Evolutionary conservation across 352 stramenopile genomes (phyloP).

Genomic region (Phytopythium vexans): DNA sequence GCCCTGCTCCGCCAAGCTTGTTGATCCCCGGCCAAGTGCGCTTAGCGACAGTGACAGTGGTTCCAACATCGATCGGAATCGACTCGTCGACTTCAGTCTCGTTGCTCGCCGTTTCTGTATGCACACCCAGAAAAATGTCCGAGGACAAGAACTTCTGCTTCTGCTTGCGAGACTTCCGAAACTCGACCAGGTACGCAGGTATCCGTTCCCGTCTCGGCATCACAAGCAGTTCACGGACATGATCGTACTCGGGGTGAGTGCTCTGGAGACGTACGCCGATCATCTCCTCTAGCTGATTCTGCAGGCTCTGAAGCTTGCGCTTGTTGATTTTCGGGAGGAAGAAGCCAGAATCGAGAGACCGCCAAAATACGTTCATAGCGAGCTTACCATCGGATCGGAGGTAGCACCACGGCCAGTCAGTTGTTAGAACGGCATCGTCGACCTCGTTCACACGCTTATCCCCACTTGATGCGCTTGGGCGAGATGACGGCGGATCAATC

Average conservation of each 20-base stretch:
- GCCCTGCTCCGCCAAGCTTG: conserved; percentile 73
- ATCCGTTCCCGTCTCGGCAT: conserved; percentile 44
- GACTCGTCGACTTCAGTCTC: conserved; percentile 40
- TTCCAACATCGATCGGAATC: conserved; percentile 43
- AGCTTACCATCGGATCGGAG: conserved; percentile 80
- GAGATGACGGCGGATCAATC: no score
- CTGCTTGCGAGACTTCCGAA: conserved; percentile 43
- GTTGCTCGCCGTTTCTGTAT: conserved; percentile 25
- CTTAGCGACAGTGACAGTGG: conserved; percentile 71
- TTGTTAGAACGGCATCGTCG: conserved; percentile 11
- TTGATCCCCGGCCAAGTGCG: conserved; percentile 87
- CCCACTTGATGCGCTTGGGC: no score
- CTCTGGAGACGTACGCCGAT: conserved; percentile 28
- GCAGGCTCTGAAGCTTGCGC: conserved; percentile 24
- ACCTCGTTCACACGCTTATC: no score
- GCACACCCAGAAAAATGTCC: conserved; percentile 52
- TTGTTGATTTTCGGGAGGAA: conserved; percentile 51
- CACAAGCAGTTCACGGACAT: conserved; percentile 33
- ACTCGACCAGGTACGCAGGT: conserved; percentile 44
- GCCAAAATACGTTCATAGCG: conserved; percentile 84
- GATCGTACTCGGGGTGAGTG: conserved; percentile 28
- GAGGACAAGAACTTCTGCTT: conserved; percentile 55
- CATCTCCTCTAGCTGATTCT: conserved; percentile 29
- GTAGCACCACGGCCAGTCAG: conserved; percentile 78
- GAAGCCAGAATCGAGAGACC: conserved; percentile 63